These are phyloP conservation scores for Penicillium canariense DNA, from an alignment of 495 filamentous ascomycete genomes.

Conservation along the genomic window DNA sequence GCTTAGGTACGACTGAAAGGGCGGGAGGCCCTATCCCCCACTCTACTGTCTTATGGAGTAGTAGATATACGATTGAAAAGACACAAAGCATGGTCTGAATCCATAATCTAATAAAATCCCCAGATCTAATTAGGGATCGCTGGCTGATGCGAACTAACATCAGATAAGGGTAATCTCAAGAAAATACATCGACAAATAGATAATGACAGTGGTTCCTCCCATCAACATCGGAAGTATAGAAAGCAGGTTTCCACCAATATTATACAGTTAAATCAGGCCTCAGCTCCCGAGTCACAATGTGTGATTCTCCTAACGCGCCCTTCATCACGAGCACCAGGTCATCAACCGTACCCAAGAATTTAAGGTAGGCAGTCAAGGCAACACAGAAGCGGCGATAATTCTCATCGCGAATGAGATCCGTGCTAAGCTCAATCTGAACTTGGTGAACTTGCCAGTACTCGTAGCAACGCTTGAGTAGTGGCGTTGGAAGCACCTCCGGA, in stretches of 20 bases:
- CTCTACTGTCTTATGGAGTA: too few species aligned
- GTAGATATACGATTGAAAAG: too few species aligned
- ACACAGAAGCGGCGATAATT: conserved; percentile 42
- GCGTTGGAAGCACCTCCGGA: conserved; percentile 43
- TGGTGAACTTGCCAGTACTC: conserved; percentile 29
- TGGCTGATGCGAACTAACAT: too few species aligned
- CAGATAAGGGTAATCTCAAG: too few species aligned
- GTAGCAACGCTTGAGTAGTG: conserved; percentile 34
- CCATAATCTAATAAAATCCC: too few species aligned
- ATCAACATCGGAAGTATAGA: not conserved
- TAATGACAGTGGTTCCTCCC: not conserved
- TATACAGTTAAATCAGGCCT: conserved; percentile 19
- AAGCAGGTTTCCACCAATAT: not conserved
- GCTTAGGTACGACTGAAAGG: too few species aligned
- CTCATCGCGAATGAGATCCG: conserved; percentile 35
- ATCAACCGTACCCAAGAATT: conserved; percentile 37
- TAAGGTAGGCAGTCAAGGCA: conserved; percentile 37
- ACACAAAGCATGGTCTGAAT: too few species aligned
- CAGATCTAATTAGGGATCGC: too few species aligned
- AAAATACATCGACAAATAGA: too few species aligned
- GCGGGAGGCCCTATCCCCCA: too few species aligned
- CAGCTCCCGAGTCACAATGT: conserved; percentile 33
- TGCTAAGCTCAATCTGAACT: conserved; percentile 22
- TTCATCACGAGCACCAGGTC: conserved; percentile 44
- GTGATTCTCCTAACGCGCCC: conserved; percentile 41